Evolutionary conservation across 352 stramenopile species (phyloP), one percentile per base, ranked within the genome.

Genomic region (Phytophthora macrochlamydospora): DNA sequence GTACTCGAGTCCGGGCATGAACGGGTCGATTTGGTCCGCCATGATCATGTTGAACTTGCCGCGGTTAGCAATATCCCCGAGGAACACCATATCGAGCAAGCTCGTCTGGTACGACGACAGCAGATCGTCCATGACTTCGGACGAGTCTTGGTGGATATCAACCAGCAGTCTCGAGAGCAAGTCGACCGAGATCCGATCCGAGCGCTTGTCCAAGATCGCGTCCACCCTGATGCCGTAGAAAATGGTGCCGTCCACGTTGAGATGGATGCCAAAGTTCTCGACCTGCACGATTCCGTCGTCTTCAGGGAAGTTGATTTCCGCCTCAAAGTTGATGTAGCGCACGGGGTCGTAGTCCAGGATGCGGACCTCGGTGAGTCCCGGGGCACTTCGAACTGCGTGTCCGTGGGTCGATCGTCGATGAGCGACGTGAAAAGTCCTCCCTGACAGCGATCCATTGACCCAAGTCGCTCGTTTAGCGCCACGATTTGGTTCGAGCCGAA

Each of bases 1-100:
- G 81, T 98, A 99, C 78, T 99, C 96, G 58, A 98, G 83, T 0
- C 93, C 95, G 37, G 95, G 97, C 62, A 99, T 87, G 71, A 98
- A 96, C 24, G 96, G 96, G 8, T 96, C 97, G 60, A 99, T 99
- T 67, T 98, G 94, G 69, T 98, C 97, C 42, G 96, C 96, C 72
- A 98, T 97, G 60, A 99, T 98, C 54, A 98, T 84, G 69, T 98
- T 99, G 64, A 98, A 95, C 60, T 99, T 99, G 76, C 97, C 97
- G 28, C 95, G 78, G 57, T 98, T 97, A 0, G 77, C 73, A 31
- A 93, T 89, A 62, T 98, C 94, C 29, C 93, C 94, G 7, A 98
- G 80, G 63, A 98, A 99, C 4, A 98, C 85, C 56, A 98, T 85
- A 59, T 98, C 85, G 28, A 99, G 69, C 24, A 99, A 79, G 43